These are phyloP conservation scores for Tinospora cordifolia DNA, from an alignment of 164 flowering plant genomes.

Conservation along the genomic window DNA sequence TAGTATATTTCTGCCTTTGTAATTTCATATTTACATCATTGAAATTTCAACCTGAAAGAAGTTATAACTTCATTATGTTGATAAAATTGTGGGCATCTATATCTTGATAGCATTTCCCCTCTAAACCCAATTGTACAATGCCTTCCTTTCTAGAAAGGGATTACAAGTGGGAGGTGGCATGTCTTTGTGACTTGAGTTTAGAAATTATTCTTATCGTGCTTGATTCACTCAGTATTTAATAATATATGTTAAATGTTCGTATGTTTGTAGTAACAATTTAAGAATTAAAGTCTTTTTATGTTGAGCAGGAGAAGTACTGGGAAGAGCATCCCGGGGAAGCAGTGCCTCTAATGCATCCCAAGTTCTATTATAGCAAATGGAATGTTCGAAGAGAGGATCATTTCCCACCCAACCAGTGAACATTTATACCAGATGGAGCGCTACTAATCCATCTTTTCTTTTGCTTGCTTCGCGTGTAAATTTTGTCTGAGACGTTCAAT, in stretches of 20 bases:
- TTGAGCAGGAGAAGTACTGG: constrained; percentile 83
- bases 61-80: too few species aligned
- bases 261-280: neutral
- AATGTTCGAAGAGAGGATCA: constrained; percentile 47
- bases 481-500: neutral
- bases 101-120: neutral
- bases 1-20: too few species aligned
- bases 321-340: constrained; percentile 87
- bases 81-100: neutral
- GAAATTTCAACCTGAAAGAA: too few species aligned
- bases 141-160: too few species aligned
- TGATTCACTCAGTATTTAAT: neutral
- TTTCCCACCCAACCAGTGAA: constrained; percentile 20
- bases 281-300: neutral
- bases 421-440: neutral
- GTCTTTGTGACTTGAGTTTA: neutral
- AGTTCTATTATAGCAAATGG: constrained; percentile 75
- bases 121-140: too few species aligned
- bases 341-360: constrained; percentile 75
- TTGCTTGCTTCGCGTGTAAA: neutral
- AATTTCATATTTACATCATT: too few species aligned
- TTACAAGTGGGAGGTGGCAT: neutral
- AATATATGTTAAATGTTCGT: too few species aligned
- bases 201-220: neutral
- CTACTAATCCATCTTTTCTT: neutral